Conservation (phyloP, 73 alveolate genomes). For the Paramecium caudatum region DNA sequence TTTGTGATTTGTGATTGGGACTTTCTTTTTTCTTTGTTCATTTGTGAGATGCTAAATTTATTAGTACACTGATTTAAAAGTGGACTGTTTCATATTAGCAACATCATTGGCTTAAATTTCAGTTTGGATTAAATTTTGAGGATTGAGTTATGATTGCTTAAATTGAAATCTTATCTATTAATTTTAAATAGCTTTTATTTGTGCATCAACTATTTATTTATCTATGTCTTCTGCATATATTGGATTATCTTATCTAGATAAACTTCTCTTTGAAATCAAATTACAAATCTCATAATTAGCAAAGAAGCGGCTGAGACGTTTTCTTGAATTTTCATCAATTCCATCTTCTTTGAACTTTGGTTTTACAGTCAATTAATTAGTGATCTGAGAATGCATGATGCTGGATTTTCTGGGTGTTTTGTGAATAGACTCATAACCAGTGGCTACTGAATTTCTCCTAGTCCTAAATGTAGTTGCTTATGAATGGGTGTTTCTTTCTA, state of each 20-base stretch:
- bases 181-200: slow-evolving; percentile 13
- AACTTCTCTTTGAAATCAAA: slow-evolving; percentile 14
- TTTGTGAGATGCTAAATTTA: slow-evolving; percentile 11
- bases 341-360: background rate
- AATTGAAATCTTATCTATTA: slow-evolving; percentile 43
- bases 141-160: slow-evolving; percentile 1
- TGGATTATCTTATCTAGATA: slow-evolving; percentile 21
- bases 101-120: slow-evolving; percentile 2
- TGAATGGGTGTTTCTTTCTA: background rate
- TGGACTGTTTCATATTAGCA: slow-evolving; percentile 7
- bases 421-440: slow-evolving; percentile 3
- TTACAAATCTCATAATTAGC: slow-evolving; percentile 6
- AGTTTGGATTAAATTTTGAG: too few species aligned
- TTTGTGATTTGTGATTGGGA: slow-evolving; percentile 19
- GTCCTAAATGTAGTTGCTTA: background rate
- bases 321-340: slow-evolving; percentile 13
- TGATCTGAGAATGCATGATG: background rate
- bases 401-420: slow-evolving; percentile 7
- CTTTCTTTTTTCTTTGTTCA: slow-evolving; percentile 26
- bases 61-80: slow-evolving; percentile 47
- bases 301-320: slow-evolving; percentile 1
- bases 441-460: slow-evolving; percentile 30
- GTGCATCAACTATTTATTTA: slow-evolving; percentile 2
- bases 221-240: slow-evolving; percentile 54
- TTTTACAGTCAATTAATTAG: background rate